Percentiles rank a stretch among this genome's conserved stretches.
These are phyloP conservation scores for Leishmania braziliensis DNA, from an alignment of 208 protist species.

Conservation along the genomic window DNA sequence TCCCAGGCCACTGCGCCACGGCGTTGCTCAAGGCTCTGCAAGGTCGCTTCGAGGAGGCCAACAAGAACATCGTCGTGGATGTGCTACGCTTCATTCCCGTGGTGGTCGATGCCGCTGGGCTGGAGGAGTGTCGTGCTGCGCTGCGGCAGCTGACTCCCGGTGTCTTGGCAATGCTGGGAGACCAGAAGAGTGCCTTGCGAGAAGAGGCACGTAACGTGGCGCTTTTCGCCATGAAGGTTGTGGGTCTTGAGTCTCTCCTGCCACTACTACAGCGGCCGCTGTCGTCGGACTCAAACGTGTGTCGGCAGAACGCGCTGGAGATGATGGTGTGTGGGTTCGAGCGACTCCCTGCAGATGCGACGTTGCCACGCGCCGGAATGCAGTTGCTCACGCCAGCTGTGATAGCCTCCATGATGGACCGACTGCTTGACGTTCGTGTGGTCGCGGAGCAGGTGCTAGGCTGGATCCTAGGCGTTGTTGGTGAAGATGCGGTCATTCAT, in stretches of 20 bases:
- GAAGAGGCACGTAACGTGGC: slow-evolving; percentile 75
- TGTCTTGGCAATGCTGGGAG: slow-evolving; percentile 74
- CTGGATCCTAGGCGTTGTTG: slow-evolving; percentile 61
- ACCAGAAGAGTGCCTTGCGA: slow-evolving; percentile 79
- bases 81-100: slow-evolving; percentile 70
- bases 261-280: slow-evolving; percentile 74
- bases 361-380: slow-evolving; percentile 45
- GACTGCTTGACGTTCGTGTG: slow-evolving; percentile 77
- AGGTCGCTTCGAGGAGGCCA: slow-evolving; percentile 78
- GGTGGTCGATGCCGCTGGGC: slow-evolving; percentile 50
- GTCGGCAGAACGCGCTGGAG: slow-evolving; percentile 76
- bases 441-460: slow-evolving; percentile 79
- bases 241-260: slow-evolving; percentile 72
- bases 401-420: slow-evolving; percentile 76
- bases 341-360: slow-evolving; percentile 37
- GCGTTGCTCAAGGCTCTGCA: slow-evolving; percentile 65
- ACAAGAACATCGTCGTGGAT: slow-evolving; percentile 90
- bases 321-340: slow-evolving; percentile 75
- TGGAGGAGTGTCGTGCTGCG: slow-evolving; percentile 42
- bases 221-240: slow-evolving; percentile 50
- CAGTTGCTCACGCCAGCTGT: slow-evolving; percentile 63
- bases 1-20: slow-evolving; percentile 39
- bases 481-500: slow-evolving; percentile 62
- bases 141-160: slow-evolving; percentile 62
- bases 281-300: slow-evolving; percentile 71